A percentile compares a stretch with the other conserved stretches of the same genome.
phyloP scores from a whole-genome alignment of 2,329 filamentous ascomycete species.

The Alternaria sp. region DNA sequence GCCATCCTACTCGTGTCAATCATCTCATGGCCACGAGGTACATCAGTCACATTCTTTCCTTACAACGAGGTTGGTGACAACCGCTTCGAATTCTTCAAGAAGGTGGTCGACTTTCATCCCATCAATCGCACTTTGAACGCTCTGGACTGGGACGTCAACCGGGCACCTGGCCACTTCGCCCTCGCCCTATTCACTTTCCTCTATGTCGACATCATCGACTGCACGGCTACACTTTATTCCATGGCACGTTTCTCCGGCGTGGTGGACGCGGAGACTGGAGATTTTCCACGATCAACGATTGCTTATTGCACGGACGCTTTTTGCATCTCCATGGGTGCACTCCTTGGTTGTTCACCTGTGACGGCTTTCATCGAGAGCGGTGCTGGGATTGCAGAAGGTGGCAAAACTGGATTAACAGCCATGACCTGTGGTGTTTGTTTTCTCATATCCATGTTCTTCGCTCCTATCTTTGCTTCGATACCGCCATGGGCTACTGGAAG shows the following conservation, averaged over 20 bases:
- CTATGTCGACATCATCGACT: constrained; percentile 92
- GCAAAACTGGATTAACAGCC: constrained; percentile 81
- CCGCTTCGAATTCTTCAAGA: constrained; percentile 84
- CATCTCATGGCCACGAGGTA: constrained; percentile 85
- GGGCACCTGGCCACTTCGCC: constrained; percentile 77
- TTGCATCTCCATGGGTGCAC: constrained; percentile 80
- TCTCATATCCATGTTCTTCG: constrained; percentile 88
- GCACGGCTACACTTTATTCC: constrained; percentile 85
- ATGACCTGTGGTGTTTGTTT: constrained; percentile 84
- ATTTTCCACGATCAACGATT: constrained; percentile 85
- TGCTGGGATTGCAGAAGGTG: constrained; percentile 87
- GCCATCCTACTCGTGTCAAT: constrained; percentile 85
- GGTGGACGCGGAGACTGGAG: constrained; percentile 81
- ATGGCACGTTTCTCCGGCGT: constrained; percentile 87
- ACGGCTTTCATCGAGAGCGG: constrained; percentile 89
- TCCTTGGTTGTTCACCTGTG: constrained; percentile 81
- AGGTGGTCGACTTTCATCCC: constrained; percentile 81
- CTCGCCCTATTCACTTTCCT: constrained; percentile 87
- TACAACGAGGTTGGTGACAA: constrained; percentile 72
- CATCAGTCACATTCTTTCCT: constrained; percentile 81
- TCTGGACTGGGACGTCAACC: constrained; percentile 75
- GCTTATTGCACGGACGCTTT: constrained; percentile 87
- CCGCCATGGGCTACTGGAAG: constrained; percentile 89
- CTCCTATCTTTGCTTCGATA: constrained; percentile 88
- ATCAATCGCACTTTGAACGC: constrained; percentile 75